A percentile compares a stretch with the other conserved stretches of the same genome.
Conservation (phyloP, 2,329 filamentous ascomycete genomes). For the Monilinia vaccinii-corymbosi region DNA sequence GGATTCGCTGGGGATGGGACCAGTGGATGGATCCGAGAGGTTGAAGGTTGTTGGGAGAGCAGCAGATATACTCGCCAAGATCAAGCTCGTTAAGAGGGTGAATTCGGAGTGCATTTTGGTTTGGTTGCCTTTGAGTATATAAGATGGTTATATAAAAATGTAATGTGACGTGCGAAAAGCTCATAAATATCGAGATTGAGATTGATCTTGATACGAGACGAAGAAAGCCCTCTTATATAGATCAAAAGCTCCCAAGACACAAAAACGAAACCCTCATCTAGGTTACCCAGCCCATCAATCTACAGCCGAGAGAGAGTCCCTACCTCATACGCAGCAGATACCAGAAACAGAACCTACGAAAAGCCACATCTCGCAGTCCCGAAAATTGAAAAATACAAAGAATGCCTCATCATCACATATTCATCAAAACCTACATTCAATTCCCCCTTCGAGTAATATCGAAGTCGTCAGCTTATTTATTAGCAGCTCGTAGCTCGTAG, state of each 20-base stretch:
- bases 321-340: background rate
- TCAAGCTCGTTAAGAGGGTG: background rate
- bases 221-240: background rate
- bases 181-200: background rate
- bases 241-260: too few species aligned
- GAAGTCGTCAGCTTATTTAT: background rate
- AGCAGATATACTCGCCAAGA: background rate
- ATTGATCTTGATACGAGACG: too few species aligned
- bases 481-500: background rate
- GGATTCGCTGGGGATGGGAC: conserved; percentile 28
- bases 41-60: background rate
- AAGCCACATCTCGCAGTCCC: too few species aligned
- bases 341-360: too few species aligned
- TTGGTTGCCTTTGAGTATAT: background rate
- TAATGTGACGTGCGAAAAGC: background rate
- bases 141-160: background rate
- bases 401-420: too few species aligned
- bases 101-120: background rate
- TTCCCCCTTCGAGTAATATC: background rate
- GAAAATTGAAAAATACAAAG: too few species aligned
- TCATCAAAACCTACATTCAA: too few species aligned
- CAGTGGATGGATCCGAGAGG: background rate
- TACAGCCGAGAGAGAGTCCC: too few species aligned
- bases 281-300: too few species aligned
- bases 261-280: background rate